Conservation (phyloP, 768 basidiomycete species). For the Psilocybe tampanensis region DNA sequence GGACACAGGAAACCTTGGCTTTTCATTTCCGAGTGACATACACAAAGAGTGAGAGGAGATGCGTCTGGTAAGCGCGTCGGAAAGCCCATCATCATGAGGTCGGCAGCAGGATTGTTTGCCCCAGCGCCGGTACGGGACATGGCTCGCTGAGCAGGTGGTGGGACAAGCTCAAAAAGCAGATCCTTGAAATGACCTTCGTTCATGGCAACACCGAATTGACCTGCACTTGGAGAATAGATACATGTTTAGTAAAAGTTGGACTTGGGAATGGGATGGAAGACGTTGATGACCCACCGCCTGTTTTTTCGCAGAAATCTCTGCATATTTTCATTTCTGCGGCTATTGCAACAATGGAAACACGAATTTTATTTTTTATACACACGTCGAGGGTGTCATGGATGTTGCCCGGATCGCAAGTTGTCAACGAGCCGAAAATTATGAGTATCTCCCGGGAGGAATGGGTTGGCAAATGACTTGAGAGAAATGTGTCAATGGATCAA, state of each 20-base stretch:
- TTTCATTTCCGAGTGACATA: conserved; percentile 91
- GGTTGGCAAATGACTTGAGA: conserved; percentile 87
- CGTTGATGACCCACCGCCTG: conserved; percentile 68
- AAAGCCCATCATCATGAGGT: conserved; percentile 99
- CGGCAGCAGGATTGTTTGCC: conserved; percentile 65
- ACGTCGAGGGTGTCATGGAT: conserved; percentile 93
- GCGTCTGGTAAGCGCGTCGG: conserved; percentile 88
- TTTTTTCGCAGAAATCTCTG: conserved; percentile 87
- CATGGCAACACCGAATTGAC: conserved; percentile 94
- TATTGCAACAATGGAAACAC: conserved; percentile 91
- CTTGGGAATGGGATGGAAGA: conserved; percentile 1
- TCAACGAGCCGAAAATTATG: conserved; percentile 92
- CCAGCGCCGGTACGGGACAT: conserved; percentile 46
- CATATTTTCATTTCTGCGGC: conserved; percentile 99
- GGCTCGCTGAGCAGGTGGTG: conserved; percentile 85
- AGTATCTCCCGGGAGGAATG: conserved; percentile 96
- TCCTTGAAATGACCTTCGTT: conserved; percentile 98
- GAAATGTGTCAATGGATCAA: conserved; percentile 4
- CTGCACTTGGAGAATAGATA: conserved; percentile 36
- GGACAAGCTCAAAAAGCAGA: conserved; percentile 91
- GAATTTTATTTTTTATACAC: conserved; percentile 81
- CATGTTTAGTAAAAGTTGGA: background rate
- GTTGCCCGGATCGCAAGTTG: conserved; percentile 96
- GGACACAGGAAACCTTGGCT: conserved; percentile 96
- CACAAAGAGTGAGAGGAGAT: conserved; percentile 83